phyloP scores from a whole-genome alignment of 441 rosid genomes.

The Corymbia calophylla region DNA sequence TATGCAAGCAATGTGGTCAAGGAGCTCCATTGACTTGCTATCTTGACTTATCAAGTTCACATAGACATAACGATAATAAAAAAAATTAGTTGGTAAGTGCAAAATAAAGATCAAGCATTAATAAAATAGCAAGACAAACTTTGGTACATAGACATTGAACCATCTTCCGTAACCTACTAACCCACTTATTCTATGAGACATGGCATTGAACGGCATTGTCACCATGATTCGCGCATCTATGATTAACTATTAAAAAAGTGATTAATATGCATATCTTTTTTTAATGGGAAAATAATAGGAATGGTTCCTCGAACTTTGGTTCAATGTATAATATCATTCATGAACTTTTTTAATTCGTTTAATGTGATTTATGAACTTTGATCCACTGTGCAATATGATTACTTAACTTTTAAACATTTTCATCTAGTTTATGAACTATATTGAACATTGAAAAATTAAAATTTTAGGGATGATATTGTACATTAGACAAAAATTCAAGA shows the following conservation, averaged over 20 bases:
- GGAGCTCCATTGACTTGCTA: neutral
- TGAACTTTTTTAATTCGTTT: accelerated
- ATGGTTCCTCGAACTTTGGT: neutral
- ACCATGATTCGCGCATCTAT: neutral
- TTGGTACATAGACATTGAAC: neutral
- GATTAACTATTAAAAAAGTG: neutral
- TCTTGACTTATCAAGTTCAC: neutral
- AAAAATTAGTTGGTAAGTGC: neutral
- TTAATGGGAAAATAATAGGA: neutral
- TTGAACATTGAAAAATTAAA: neutral
- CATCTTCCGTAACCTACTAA: neutral
- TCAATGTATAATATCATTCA: too few species aligned
- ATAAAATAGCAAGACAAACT: neutral
- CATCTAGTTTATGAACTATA: neutral
- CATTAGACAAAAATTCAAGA: neutral
- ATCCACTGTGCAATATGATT: neutral
- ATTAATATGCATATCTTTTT: neutral
- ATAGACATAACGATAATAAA: neutral
- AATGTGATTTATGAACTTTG: neutral
- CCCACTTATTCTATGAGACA: neutral
- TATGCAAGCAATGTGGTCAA: neutral
- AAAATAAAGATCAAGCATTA: neutral
- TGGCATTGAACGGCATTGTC: neutral
- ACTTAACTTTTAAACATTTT: neutral
- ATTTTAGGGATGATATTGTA: neutral